phyloP scores from a whole-genome alignment of 805 yeast species.

The Starmerella sp. region DNA sequence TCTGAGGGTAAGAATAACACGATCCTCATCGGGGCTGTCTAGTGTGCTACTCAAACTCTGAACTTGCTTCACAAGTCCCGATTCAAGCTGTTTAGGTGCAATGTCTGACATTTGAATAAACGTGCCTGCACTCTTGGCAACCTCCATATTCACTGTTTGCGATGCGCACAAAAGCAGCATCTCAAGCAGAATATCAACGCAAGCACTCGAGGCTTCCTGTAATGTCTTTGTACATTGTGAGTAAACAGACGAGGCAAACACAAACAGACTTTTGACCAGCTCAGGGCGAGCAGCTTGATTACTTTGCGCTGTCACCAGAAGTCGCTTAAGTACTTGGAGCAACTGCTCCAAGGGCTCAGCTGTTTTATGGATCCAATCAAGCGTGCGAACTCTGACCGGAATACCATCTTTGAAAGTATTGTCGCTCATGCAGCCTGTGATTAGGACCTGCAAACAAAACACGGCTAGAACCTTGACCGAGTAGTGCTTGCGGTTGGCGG shows the following conservation, averaged over 20 bases:
- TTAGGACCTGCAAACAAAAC: background rate
- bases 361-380: constrained; percentile 10
- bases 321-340: background rate
- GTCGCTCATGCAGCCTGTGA: constrained; percentile 6
- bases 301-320: constrained; percentile 1
- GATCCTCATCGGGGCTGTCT: constrained; percentile 11
- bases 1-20: background rate
- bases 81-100: background rate
- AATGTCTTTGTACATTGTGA: background rate
- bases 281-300: constrained; percentile 4
- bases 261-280: constrained; percentile 3
- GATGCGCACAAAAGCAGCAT: constrained; percentile 11
- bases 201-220: background rate
- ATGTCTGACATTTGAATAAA: background rate
- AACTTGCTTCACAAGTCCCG: background rate
- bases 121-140: background rate
- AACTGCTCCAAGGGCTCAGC: constrained; percentile 2
- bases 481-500: constrained; percentile 13
- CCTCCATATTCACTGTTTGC: background rate
- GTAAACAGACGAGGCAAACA: constrained; percentile 1
- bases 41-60: constrained; percentile 7
- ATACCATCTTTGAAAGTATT: background rate
- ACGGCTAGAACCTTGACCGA: constrained; percentile 13
- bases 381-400: background rate
- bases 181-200: background rate